Evolutionary conservation across 495 filamentous ascomycete genomes (phyloP).

Genomic region (Aspergillus indologenus): DNA sequence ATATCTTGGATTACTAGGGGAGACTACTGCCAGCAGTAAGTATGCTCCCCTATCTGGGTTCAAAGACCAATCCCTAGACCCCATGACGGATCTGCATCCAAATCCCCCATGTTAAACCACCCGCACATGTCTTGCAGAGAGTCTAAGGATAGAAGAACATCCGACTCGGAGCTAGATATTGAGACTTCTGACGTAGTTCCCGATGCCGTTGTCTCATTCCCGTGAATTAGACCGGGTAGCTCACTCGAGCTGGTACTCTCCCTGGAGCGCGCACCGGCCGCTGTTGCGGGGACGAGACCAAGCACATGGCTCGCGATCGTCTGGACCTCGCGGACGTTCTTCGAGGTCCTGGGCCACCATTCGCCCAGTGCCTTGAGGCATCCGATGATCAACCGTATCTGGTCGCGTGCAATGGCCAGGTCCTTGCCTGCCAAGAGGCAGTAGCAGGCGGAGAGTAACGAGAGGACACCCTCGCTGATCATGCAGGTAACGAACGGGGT

Average conservation of each 20-base stretch:
- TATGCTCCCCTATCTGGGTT: not conserved
- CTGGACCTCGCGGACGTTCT: slow-evolving; percentile 70
- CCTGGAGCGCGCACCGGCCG: not conserved
- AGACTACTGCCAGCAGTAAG: no score
- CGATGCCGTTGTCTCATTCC: slow-evolving; percentile 5
- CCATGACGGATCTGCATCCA: slow-evolving; percentile 15
- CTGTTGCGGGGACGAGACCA: slow-evolving; percentile 12
- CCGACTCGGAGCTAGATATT: slow-evolving; percentile 10
- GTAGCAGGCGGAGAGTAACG: slow-evolving; percentile 29
- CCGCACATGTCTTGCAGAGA: slow-evolving; percentile 23
- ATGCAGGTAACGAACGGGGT: slow-evolving; percentile 34
- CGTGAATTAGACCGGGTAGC: slow-evolving; percentile 6
- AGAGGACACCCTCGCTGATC: slow-evolving; percentile 28
- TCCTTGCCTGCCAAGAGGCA: slow-evolving; percentile 24
- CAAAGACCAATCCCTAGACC: slow-evolving; percentile 19
- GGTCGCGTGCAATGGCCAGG: slow-evolving; percentile 26
- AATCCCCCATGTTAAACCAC: slow-evolving; percentile 24
- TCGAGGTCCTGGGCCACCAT: slow-evolving; percentile 50
- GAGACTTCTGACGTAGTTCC: slow-evolving; percentile 7
- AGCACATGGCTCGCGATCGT: slow-evolving; percentile 61
- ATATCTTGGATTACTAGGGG: no score
- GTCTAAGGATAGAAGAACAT: slow-evolving; percentile 16
- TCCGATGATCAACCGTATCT: slow-evolving; percentile 34
- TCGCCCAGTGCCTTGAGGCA: slow-evolving; percentile 30
- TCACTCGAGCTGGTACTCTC: slow-evolving; percentile 8